Percentiles rank a stretch among this genome's conserved stretches.
phyloP scores from a whole-genome alignment of 768 basidiomycete genomes.

The Amanita thiersii region DNA sequence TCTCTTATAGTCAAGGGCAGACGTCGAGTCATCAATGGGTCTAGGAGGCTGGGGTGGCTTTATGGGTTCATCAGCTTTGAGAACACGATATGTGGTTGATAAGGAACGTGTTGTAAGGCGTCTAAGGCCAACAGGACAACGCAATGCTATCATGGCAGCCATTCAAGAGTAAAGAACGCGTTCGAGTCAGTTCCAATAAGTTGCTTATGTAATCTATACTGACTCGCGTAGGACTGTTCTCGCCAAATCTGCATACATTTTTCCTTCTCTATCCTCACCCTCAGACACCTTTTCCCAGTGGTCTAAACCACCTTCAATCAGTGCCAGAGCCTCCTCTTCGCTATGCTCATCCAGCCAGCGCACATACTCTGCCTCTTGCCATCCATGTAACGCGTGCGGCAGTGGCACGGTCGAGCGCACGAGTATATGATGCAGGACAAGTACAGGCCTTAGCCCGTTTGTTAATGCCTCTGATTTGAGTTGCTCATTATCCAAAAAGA shows the following conservation, averaged over 20 bases:
- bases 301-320: slow-evolving; percentile 71
- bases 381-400: slow-evolving; percentile 84
- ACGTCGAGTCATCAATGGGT: slow-evolving; percentile 88
- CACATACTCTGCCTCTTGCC: slow-evolving; percentile 95
- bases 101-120: slow-evolving; percentile 25
- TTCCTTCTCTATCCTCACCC: slow-evolving; percentile 40
- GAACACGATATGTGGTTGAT: slow-evolving; percentile 24
- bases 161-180: slow-evolving; percentile 9
- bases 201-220: slow-evolving; percentile 7
- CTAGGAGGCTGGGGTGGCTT: slow-evolving; percentile 63
- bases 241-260: slow-evolving; percentile 62
- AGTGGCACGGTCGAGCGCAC: slow-evolving; percentile 82
- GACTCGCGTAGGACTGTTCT: slow-evolving; percentile 44
- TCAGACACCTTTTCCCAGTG: slow-evolving; percentile 74
- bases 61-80: slow-evolving; percentile 19
- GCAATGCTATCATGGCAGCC: slow-evolving; percentile 9
- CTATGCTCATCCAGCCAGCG: slow-evolving; percentile 92
- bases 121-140: slow-evolving; percentile 22
- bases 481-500: slow-evolving; percentile 78
- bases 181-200: slow-evolving; percentile 11
- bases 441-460: slow-evolving; percentile 71
- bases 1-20: slow-evolving; percentile 88
- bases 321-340: slow-evolving; percentile 67
- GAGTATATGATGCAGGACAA: slow-evolving; percentile 87
- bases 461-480: slow-evolving; percentile 64